These are phyloP conservation scores for Ophiocordyceps sinensis DNA, from an alignment of 2,329 filamentous ascomycete species.

Conservation along the genomic window DNA sequence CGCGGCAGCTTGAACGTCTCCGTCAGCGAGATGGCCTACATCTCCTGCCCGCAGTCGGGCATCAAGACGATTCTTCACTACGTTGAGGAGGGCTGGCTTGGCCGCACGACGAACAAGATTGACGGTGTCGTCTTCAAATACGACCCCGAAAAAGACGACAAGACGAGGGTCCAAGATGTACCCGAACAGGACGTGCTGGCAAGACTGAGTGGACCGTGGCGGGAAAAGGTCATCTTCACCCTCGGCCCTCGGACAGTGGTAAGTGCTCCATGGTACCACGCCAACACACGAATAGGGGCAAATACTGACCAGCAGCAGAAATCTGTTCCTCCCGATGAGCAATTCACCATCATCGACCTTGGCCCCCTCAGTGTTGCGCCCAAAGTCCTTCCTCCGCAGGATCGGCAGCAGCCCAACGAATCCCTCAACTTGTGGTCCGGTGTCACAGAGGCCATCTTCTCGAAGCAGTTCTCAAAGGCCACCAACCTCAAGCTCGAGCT, in stretches of 20 bases:
- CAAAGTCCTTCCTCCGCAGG: constrained; percentile 65
- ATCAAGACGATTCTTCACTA: constrained; percentile 90
- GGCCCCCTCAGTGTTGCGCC: constrained; percentile 64
- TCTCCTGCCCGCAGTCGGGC: constrained; percentile 79
- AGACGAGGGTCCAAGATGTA: constrained; percentile 69
- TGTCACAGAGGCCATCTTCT: constrained; percentile 72
- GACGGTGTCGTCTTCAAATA: constrained; percentile 86
- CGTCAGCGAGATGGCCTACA: constrained; percentile 77
- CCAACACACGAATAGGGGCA: background rate
- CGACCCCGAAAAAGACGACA: constrained; percentile 72
- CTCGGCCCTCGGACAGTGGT: constrained; percentile 47
- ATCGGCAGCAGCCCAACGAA: constrained; percentile 76
- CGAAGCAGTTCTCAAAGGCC: constrained; percentile 72
- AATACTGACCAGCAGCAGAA: constrained; percentile 12
- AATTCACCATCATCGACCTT: constrained; percentile 73
- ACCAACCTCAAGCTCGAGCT: constrained; percentile 82
- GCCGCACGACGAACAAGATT: constrained; percentile 80
- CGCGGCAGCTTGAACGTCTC: constrained; percentile 79
- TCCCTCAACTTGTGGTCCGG: constrained; percentile 75
- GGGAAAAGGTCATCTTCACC: constrained; percentile 50
- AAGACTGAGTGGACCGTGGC: constrained; percentile 76
- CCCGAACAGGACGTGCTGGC: constrained; percentile 72
- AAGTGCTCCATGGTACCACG: constrained; percentile 19
- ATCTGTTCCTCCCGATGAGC: constrained; percentile 37
- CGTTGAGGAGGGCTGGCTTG: constrained; percentile 87